Conservation (phyloP, 2,329 filamentous ascomycete species). For the Ilyonectria robusta region DNA sequence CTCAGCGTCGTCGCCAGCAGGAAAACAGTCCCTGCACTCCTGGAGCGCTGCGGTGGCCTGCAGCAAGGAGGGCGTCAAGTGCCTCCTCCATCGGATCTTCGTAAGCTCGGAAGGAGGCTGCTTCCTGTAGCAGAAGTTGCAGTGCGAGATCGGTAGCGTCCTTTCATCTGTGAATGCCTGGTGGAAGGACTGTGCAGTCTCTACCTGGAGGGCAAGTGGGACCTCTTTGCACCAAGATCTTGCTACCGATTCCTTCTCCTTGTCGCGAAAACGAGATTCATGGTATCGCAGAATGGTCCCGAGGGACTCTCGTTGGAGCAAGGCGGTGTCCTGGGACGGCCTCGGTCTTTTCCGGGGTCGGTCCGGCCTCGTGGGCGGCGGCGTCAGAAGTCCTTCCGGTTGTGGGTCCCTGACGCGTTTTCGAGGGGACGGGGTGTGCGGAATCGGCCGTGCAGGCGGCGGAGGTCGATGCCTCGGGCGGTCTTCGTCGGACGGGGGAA, state of each 20-base stretch:
- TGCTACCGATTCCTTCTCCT: neutral
- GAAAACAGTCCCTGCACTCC: constrained; percentile 13
- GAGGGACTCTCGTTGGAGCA: too few relatives aligned
- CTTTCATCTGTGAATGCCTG: constrained; percentile 18
- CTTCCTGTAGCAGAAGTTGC: constrained; percentile 26
- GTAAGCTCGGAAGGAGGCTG: constrained; percentile 8
- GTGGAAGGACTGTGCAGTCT: constrained; percentile 18
- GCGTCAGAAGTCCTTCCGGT: too few relatives aligned
- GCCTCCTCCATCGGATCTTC: constrained; percentile 8
- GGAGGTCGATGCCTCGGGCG: neutral
- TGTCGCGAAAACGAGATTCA: too few relatives aligned
- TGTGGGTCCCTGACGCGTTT: too few relatives aligned
- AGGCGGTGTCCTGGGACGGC: too few relatives aligned
- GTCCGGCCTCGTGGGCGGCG: too few relatives aligned
- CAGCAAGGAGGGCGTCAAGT: constrained; percentile 14
- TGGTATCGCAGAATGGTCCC: too few relatives aligned
- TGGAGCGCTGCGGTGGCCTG: constrained; percentile 12
- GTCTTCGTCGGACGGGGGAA: neutral
- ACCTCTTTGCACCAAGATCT: constrained; percentile 32
- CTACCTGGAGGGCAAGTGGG: constrained; percentile 18
- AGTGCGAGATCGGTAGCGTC: constrained; percentile 25
- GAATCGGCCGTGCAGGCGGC: constrained; percentile 5
- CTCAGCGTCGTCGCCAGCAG: neutral
- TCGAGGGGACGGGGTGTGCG: too few relatives aligned
- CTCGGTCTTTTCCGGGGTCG: too few relatives aligned